Conservation (phyloP, 768 basidiomycete species). For the Solioccasus polychromus region DNA sequence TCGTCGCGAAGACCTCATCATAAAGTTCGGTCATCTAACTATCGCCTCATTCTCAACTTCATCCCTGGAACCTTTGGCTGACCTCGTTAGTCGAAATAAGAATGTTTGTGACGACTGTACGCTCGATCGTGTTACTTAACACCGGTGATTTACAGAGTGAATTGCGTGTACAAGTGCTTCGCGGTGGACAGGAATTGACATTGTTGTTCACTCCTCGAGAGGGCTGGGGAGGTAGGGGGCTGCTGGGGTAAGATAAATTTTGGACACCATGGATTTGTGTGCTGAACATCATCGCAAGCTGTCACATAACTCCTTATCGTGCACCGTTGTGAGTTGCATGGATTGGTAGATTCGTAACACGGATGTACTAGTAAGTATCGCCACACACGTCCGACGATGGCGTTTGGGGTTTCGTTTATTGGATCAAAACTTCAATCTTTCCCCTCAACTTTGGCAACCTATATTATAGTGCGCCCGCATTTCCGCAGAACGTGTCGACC, state of each 20-base stretch:
- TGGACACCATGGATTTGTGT: background rate
- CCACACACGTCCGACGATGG: too few relatives aligned
- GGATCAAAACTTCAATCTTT: too few relatives aligned
- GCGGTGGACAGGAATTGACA: constrained; percentile 42
- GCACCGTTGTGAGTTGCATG: too few relatives aligned
- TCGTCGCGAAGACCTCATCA: constrained; percentile 67
- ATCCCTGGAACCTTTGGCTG: constrained; percentile 67
- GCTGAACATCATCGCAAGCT: constrained; percentile 35
- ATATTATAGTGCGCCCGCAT: too few relatives aligned
- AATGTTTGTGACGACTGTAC: constrained; percentile 51
- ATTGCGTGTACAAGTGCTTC: constrained; percentile 56
- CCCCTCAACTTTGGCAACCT: too few relatives aligned
- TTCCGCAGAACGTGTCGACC: background rate
- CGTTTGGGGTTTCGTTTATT: too few relatives aligned
- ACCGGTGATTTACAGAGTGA: constrained; percentile 43
- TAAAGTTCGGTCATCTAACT: constrained; percentile 70
- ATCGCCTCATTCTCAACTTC: constrained; percentile 47
- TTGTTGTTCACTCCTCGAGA: constrained; percentile 64
- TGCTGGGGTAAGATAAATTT: constrained; percentile 63
- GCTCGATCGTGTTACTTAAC: background rate
- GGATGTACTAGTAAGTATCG: too few relatives aligned
- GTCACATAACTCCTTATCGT: constrained; percentile 58
- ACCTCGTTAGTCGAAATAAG: constrained; percentile 73
- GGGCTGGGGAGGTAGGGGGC: constrained; percentile 86
- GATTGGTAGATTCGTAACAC: too few relatives aligned